These are phyloP conservation scores for Incumbomyces lentus DNA, from an alignment of 2,329 filamentous ascomycete species.

Conservation along the genomic window DNA sequence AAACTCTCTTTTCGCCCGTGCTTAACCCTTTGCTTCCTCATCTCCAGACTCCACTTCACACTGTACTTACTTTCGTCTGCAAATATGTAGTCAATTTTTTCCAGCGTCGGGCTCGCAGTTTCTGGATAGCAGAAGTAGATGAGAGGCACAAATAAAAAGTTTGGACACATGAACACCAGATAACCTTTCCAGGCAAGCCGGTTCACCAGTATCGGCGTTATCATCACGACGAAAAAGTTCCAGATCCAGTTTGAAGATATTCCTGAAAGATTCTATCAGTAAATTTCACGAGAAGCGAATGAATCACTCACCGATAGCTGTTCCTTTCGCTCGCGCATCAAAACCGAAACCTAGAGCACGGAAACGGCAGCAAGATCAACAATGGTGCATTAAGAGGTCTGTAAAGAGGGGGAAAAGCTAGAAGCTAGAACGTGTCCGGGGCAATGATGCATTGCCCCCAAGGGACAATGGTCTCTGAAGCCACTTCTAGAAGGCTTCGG, in stretches of 20 bases:
- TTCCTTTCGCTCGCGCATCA: no score
- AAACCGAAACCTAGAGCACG: no score
- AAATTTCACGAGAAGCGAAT: no score
- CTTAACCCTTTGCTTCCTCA: constrained; percentile 9
- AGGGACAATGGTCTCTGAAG: no score
- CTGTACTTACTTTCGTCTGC: constrained; percentile 21
- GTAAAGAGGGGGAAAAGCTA: no score
- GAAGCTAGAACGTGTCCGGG: no score
- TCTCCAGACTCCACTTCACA: constrained; percentile 6
- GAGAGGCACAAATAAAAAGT: constrained; percentile 29
- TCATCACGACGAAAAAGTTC: constrained; percentile 38
- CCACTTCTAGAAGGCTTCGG: no score
- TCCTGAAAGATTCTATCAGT: constrained; percentile 24
- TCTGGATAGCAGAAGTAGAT: constrained; percentile 41
- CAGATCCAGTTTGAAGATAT: constrained; percentile 38
- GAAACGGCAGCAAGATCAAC: no score
- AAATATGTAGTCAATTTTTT: constrained; percentile 37
- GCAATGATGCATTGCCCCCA: no score
- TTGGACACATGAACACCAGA: constrained; percentile 27
- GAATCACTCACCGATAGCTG: no score
- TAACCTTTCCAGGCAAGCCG: constrained; percentile 28
- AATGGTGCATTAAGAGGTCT: no score
- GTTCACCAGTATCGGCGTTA: constrained; percentile 26
- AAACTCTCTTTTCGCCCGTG: constrained; percentile 7
- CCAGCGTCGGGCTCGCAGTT: constrained; percentile 33